Percentiles rank a stretch among this genome's conserved stretches.
Evolutionary conservation across 139 green algal species (phyloP).

Genomic region (Zygnema circumcarinatum): DNA sequence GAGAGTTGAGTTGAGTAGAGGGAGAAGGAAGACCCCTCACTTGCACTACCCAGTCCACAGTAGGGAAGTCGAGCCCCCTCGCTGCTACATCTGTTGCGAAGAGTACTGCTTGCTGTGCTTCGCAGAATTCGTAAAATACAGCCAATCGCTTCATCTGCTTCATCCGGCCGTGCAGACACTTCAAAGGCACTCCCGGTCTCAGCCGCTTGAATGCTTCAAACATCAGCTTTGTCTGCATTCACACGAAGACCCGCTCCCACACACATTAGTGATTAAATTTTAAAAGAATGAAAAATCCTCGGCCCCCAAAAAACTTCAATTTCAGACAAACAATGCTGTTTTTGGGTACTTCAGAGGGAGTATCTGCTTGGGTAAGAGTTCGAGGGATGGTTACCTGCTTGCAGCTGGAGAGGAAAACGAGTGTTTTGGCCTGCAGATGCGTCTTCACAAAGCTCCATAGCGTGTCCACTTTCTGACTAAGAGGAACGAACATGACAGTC

Average conservation of each 20-base stretch:
- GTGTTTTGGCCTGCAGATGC: slow-evolving; percentile 83
- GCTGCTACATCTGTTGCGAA: slow-evolving; percentile 94
- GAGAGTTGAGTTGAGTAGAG: too few relatives aligned
- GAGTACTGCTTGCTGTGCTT: slow-evolving; percentile 72
- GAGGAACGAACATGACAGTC: slow-evolving; percentile 75
- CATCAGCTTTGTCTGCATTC: slow-evolving; percentile 85
- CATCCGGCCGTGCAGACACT: slow-evolving; percentile 91
- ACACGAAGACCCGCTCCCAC: not conserved
- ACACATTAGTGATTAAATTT: not conserved
- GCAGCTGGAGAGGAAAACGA: slow-evolving; percentile 96
- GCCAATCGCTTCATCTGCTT: slow-evolving; percentile 91
- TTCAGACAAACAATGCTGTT: too few relatives aligned
- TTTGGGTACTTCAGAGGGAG: too few relatives aligned
- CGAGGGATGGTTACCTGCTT: too few relatives aligned
- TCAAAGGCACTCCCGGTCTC: slow-evolving; percentile 86
- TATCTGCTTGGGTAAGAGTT: too few relatives aligned
- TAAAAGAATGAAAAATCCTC: not conserved
- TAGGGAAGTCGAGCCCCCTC: slow-evolving; percentile 88
- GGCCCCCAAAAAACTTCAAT: too few relatives aligned
- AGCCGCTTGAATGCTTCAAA: slow-evolving; percentile 89
- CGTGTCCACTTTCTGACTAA: slow-evolving; percentile 88
- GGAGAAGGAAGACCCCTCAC: too few relatives aligned
- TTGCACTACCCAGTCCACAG: slow-evolving; percentile 91
- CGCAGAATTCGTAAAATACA: slow-evolving; percentile 62
- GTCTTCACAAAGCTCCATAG: slow-evolving; percentile 95